phyloP scores from a whole-genome alignment of 257 asterid species.

The Solanum megistacrolobum region DNA sequence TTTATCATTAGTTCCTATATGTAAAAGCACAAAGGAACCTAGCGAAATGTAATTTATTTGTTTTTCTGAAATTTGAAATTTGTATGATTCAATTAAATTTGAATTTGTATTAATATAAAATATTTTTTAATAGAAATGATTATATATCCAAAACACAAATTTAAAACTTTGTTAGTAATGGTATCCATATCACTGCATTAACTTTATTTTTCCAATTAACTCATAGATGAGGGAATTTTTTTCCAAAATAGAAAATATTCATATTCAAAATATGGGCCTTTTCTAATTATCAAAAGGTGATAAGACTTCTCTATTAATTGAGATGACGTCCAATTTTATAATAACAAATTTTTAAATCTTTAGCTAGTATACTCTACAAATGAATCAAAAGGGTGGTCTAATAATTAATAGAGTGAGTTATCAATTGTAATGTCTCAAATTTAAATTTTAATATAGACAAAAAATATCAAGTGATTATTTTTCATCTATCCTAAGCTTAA shows the following conservation, averaged over 20 bases:
- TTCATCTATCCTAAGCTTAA: accelerated
- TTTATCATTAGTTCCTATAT: too few species aligned
- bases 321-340: neutral
- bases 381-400: neutral
- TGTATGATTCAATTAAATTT: too few species aligned
- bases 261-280: neutral
- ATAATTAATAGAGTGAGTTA: neutral
- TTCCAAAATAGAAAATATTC: neutral
- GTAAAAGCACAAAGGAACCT: too few species aligned
- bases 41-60: too few species aligned
- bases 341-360: neutral
- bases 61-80: too few species aligned
- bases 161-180: neutral
- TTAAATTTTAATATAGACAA: too few species aligned
- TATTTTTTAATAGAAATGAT: too few species aligned
- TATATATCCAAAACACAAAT: too few species aligned
- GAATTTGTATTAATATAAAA: too few species aligned
- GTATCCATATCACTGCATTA: too few species aligned
- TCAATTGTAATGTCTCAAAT: too few species aligned
- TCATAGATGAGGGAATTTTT: neutral
- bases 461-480: neutral
- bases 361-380: neutral
- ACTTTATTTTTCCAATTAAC: neutral
- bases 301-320: neutral
- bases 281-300: neutral